Evolutionary conservation across 2,329 filamentous ascomycete species (phyloP).

Genomic region (Sclerotinia trifoliorum): DNA sequence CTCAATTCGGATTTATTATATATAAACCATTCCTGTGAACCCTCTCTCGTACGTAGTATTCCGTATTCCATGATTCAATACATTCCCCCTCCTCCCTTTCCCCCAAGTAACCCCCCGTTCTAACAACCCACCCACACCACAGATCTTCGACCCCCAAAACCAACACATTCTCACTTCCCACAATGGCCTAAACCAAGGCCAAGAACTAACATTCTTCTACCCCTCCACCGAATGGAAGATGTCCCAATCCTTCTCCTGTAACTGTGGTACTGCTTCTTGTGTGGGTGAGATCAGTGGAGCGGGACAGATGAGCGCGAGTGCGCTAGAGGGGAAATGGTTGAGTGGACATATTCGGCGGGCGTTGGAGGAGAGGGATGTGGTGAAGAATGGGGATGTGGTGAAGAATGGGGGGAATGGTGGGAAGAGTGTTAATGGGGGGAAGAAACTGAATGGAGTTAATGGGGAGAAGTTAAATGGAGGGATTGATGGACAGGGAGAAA

Average conservation of each 20-base stretch:
- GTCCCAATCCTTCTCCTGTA: slow-evolving; percentile 68
- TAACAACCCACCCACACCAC: neutral
- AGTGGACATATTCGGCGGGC: slow-evolving; percentile 41
- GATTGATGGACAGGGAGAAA: neutral
- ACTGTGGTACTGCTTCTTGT: slow-evolving; percentile 58
- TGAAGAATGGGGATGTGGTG: neutral
- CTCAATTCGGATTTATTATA: slow-evolving; percentile 66
- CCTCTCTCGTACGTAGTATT: slow-evolving; percentile 53
- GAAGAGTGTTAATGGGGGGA: neutral
- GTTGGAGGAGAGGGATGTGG: slow-evolving; percentile 4
- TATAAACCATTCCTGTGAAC: slow-evolving; percentile 68
- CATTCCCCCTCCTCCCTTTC: neutral
- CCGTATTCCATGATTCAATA: too few relatives aligned
- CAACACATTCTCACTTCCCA: slow-evolving; percentile 58
- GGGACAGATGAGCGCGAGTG: slow-evolving; percentile 55
- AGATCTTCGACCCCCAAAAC: slow-evolving; percentile 61
- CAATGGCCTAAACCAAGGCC: slow-evolving; percentile 52
- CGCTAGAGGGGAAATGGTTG: slow-evolving; percentile 59
- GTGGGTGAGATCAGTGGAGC: slow-evolving; percentile 63
- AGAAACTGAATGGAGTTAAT: neutral
- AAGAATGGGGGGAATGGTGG: slow-evolving; percentile 1
- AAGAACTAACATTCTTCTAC: slow-evolving; percentile 71
- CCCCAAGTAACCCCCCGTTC: neutral
- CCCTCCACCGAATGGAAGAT: slow-evolving; percentile 73
- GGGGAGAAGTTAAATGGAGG: neutral